Base-by-base conservation (phyloP, 352 stramenopile species). In the Phytophthora pistaciae region DNA sequence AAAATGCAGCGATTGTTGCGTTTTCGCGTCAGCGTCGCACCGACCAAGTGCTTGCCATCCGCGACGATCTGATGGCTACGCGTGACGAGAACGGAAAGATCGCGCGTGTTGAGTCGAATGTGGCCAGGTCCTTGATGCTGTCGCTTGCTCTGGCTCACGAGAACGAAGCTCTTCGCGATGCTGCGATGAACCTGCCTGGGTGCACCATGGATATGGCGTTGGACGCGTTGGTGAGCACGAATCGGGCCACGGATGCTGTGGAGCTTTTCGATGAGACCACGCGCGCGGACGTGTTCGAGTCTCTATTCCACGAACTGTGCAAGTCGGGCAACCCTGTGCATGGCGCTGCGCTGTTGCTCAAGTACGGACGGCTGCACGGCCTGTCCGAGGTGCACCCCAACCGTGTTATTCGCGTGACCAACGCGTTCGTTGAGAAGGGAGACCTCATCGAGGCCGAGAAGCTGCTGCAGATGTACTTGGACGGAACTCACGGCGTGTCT, bases 1-100 rank as follows among this genome's bases (percentile, higher is more conserved):
- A 84, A 60, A 94, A 94, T 56, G 89, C 89, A 10, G 86, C 87
- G 7, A 84, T 94, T 60, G 70, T 80, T 6, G 87, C 87, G 2
- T 94, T 93, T 64, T 93, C 89, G 20, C 87, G 87, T 27, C 72
- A 80, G 27, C 75, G 75, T 52, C 68, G 66, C 3, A 70, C 83
- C 6, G 84, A 91, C 46, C 69, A 87, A 29, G 86, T 96, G 50
- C 61, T 91, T 33, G 70, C 65, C n/a, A 80, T 94, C 38, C 79
- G 78, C 16, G 78, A 90, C 33, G 62, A 80, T 5, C 66, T 90
- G 13, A 75, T 88, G 60, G 59, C 63, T 11, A 67, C 18, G 1
- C n/a, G 36, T 0, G 23, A 55, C 50, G 21, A 68, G 7, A 49
- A 66, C 23, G 74, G 74, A 18, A n/a, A 76, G 46, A 54, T 71